phyloP scores from a whole-genome alignment of 257 asterid species.

The Solanum rostratum region DNA sequence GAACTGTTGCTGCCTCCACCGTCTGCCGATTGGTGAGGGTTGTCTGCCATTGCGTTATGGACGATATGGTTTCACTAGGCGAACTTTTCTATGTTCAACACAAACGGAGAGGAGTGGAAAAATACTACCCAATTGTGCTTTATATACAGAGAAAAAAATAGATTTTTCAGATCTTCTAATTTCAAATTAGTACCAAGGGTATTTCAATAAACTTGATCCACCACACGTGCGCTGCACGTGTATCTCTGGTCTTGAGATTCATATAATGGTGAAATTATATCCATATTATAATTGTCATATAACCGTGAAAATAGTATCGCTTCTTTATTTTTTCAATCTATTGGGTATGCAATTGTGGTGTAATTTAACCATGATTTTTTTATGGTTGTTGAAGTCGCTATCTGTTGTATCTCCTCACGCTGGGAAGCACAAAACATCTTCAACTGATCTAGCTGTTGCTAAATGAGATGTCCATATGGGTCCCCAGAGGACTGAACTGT shows the following conservation, averaged over 20 bases:
- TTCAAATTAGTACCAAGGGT: too few species aligned
- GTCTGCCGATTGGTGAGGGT: slow-evolving; percentile 39
- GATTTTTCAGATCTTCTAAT: too few species aligned
- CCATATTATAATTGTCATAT: too few species aligned
- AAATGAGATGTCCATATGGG: slow-evolving; percentile 55
- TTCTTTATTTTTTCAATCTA: too few species aligned
- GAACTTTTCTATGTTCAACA: not conserved
- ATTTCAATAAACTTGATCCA: too few species aligned
- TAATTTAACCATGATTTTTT: too few species aligned
- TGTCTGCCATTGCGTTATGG: slow-evolving; percentile 37
- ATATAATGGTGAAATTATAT: too few species aligned
- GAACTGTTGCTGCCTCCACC: not conserved
- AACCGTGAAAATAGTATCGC: too few species aligned
- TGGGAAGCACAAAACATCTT: slow-evolving; percentile 63
- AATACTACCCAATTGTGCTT: not conserved
- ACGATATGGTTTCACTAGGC: not conserved
- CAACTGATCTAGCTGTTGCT: slow-evolving; percentile 67
- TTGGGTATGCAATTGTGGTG: too few species aligned
- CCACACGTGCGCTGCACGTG: too few species aligned
- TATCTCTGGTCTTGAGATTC: too few species aligned
- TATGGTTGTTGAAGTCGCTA: slow-evolving; percentile 72
- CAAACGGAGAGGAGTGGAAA: not conserved
- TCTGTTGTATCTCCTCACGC: slow-evolving; percentile 54
- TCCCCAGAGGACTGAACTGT: not conserved
- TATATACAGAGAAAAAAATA: not conserved